Conservation (phyloP, 352 stramenopile species). For the Thraustotheca clavata region DNA sequence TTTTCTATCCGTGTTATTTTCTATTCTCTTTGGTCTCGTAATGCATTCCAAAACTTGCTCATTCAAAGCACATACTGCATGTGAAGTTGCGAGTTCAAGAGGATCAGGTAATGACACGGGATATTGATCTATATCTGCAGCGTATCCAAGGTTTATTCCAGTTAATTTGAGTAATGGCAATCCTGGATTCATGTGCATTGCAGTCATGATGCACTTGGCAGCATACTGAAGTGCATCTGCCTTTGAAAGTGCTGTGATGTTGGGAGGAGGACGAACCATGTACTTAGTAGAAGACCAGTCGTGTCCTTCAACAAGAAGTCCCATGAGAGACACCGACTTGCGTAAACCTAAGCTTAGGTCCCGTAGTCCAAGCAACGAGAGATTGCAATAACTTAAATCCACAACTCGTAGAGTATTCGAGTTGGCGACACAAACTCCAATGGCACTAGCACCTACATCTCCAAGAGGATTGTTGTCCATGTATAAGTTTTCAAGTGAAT, state of each 20-base stretch:
- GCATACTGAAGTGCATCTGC: slow-evolving; percentile 66
- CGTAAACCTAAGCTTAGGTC: slow-evolving; percentile 60
- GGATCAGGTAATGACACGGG: slow-evolving; percentile 4
- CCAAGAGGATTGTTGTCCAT: slow-evolving; percentile 81
- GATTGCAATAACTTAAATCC: slow-evolving; percentile 73
- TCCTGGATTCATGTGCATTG: slow-evolving; percentile 55
- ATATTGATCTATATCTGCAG: neutral
- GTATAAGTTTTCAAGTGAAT: slow-evolving; percentile 70
- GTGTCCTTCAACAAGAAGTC: slow-evolving; percentile 66
- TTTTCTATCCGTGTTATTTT: neutral
- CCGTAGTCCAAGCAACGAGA: slow-evolving; percentile 63
- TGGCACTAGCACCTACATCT: slow-evolving; percentile 52
- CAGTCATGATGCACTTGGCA: slow-evolving; percentile 58
- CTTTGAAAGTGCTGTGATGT: slow-evolving; percentile 49
- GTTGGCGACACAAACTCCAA: slow-evolving; percentile 58
- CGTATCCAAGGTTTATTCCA: slow-evolving; percentile 43
- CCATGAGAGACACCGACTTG: slow-evolving; percentile 53
- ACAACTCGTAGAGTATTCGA: slow-evolving; percentile 63
- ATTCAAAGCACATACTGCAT: slow-evolving; percentile 14
- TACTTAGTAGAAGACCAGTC: slow-evolving; percentile 78
- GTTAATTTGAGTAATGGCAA: slow-evolving; percentile 71
- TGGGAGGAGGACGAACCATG: slow-evolving; percentile 63
- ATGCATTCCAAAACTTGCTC: slow-evolving; percentile 13
- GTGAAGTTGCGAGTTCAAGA: slow-evolving; percentile 2
- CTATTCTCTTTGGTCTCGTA: neutral